Percentiles rank a stretch among this genome's conserved stretches.
phyloP scores from a whole-genome alignment of 495 filamentous ascomycete species.

The Parathielavia appendiculata region DNA sequence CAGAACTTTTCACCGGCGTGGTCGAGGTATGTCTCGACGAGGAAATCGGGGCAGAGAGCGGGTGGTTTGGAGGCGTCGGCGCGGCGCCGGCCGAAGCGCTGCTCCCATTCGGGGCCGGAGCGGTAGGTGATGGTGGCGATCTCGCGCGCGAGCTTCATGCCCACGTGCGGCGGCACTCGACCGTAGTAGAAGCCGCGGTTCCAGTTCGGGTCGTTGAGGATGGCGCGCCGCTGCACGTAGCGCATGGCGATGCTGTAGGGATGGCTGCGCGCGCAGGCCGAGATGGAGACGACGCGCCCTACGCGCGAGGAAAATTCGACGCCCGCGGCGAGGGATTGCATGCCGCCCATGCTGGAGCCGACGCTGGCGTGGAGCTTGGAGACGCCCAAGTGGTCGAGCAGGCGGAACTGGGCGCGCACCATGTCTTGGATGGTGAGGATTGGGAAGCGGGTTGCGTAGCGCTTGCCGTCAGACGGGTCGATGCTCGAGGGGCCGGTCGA shows the following conservation, averaged over 20 bases:
- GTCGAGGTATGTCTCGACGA: constrained; percentile 97
- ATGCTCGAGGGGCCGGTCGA: constrained; percentile 85
- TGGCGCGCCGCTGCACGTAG: constrained; percentile 94
- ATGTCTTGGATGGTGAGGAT: constrained; percentile 97
- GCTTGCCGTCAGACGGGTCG: constrained; percentile 82
- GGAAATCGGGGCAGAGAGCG: constrained; percentile 91
- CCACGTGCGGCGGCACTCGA: constrained; percentile 80
- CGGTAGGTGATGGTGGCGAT: constrained; percentile 98
- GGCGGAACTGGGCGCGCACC: constrained; percentile 89
- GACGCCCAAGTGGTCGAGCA: constrained; percentile 77
- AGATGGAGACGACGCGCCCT: constrained; percentile 78
- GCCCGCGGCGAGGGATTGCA: constrained; percentile 93
- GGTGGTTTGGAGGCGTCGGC: constrained; percentile 83
- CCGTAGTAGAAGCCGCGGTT: constrained; percentile 95
- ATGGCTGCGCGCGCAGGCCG: constrained; percentile 90
- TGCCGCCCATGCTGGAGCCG: constrained; percentile 95
- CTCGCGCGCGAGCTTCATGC: constrained; percentile 96
- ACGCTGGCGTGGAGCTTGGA: constrained; percentile 84
- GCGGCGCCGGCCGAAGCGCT: constrained; percentile 81
- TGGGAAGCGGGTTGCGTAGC: constrained; percentile 92
- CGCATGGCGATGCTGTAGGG: constrained; percentile 98
- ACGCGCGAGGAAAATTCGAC: constrained; percentile 78
- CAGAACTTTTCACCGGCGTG: constrained; percentile 99
- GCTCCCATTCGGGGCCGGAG: constrained; percentile 96
- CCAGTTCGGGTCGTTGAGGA: constrained; percentile 99